Base-by-base conservation (phyloP, 805 yeast species). In the Wickerhamiella domercqiae region DNA sequence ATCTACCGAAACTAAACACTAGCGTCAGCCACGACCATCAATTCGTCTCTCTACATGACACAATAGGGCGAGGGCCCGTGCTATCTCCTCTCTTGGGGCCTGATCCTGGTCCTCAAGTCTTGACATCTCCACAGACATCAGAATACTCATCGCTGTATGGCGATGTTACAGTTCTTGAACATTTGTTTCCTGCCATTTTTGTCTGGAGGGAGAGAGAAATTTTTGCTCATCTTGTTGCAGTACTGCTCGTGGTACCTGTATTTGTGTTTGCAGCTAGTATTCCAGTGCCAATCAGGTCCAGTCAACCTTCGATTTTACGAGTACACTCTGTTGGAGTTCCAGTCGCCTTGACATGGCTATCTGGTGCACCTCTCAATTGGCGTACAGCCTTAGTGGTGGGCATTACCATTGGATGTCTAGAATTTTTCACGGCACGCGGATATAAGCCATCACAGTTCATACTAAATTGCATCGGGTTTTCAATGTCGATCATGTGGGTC, bases 401-500 rank as follows among this genome's bases (percentile, higher is more conserved):
- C 14, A 16, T n/a, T 16, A 13, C 11, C 5, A 30, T 16, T 6
- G 5, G n/a, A n/a, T n/a, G n/a, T n/a, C n/a, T n/a, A n/a, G n/a
- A n/a, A n/a, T n/a, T n/a, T n/a, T n/a, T n/a, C n/a, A 28, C 6
- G n/a, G 21, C 20, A 21, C 13, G 21, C 7, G 16, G 16, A 15
- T 13, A n/a, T 9, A 7, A 7, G 29, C 48, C 47, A 15, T 26
- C 42, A 2, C 21, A 36, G 16, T n/a, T 46, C 3, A 5, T 28
- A 3, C 16, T 49, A 20, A 48, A 61, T 3, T 37, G 51, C 28
- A 16, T 48, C 4, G 95, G 94, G 0, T 87, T 87, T 51, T 39
- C 68, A 0, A 56, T 73, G 4, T 68, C 93, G 1, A 62, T 87
- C 2, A 52, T 72, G 1, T 74, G 83, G 71, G 76, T 86, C 9